These are phyloP conservation scores for Penicillium atrosanguineum DNA, from an alignment of 495 filamentous ascomycete genomes.

Conservation along the genomic window DNA sequence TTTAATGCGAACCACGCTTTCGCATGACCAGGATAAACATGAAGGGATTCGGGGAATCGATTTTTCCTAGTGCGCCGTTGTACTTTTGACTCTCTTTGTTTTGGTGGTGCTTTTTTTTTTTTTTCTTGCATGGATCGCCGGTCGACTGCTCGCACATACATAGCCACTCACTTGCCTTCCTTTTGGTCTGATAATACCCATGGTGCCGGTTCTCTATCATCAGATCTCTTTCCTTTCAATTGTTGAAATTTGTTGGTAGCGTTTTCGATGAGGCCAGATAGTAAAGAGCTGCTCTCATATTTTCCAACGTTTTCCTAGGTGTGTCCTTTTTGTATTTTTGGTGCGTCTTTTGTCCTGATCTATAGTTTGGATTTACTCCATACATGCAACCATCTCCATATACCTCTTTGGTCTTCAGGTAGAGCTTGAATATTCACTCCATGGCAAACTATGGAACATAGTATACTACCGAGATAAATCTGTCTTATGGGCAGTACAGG, in stretches of 20 bases:
- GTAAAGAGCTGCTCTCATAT: background rate
- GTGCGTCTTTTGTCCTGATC: background rate
- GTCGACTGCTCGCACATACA: slow-evolving; percentile 29
- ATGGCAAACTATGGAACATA: no score
- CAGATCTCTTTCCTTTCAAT: slow-evolving; percentile 1
- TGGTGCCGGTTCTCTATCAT: slow-evolving; percentile 18
- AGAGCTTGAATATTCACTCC: no score
- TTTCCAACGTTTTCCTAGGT: background rate
- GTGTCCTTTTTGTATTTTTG: background rate
- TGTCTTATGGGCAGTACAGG: no score
- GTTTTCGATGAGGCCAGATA: background rate
- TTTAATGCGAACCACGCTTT: background rate
- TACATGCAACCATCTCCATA: no score
- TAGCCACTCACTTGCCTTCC: slow-evolving; percentile 19
- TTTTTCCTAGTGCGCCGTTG: slow-evolving; percentile 1
- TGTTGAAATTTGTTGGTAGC: background rate
- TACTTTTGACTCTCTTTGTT: slow-evolving; percentile 7
- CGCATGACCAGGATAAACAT: slow-evolving; percentile 18
- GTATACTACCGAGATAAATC: no score
- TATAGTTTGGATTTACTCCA: background rate
- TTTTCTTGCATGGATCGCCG: slow-evolving; percentile 28
- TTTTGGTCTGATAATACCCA: slow-evolving; percentile 27
- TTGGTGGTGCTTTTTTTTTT: slow-evolving; percentile 3
- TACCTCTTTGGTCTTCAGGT: no score
- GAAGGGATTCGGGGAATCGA: slow-evolving; percentile 3